Conservation (phyloP, 768 basidiomycete species). For the Lactarius akahatsu region DNA sequence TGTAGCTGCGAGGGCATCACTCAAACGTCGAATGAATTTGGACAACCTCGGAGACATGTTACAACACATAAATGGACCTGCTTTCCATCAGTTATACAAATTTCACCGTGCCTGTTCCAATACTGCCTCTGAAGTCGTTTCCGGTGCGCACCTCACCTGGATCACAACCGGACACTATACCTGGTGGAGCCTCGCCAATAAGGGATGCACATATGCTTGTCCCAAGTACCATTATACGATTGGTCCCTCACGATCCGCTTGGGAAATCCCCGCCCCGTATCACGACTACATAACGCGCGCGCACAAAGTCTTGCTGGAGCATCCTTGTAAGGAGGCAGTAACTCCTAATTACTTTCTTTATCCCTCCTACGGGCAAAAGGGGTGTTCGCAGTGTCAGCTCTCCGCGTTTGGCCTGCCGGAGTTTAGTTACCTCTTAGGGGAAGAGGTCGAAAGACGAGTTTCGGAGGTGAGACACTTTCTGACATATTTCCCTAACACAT, state of each 20-base stretch:
- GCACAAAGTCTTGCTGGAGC: neutral
- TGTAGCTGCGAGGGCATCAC: slow-evolving; percentile 15
- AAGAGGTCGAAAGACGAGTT: slow-evolving; percentile 8
- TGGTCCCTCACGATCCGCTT: neutral
- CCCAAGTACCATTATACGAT: neutral
- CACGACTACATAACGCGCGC: neutral
- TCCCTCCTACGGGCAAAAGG: neutral
- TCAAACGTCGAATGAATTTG: neutral
- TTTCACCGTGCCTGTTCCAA: slow-evolving; percentile 15
- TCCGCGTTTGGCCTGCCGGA: neutral
- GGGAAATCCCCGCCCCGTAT: neutral
- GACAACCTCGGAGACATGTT: slow-evolving; percentile 2
- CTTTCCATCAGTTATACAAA: neutral
- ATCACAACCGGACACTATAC: neutral
- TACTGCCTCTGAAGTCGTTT: neutral
- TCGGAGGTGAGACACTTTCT: slow-evolving; percentile 2
- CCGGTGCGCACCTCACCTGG: neutral
- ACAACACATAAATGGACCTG: neutral
- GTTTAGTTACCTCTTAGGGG: slow-evolving; percentile 3
- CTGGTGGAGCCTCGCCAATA: neutral
- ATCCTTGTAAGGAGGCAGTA: neutral
- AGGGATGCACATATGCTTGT: neutral
- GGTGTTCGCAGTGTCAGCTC: neutral
- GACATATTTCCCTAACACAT: neutral
- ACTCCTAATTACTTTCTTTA: neutral